phyloP scores from a whole-genome alignment of 176 grass and related monocot genomes.

The Panicum miliaceum region DNA sequence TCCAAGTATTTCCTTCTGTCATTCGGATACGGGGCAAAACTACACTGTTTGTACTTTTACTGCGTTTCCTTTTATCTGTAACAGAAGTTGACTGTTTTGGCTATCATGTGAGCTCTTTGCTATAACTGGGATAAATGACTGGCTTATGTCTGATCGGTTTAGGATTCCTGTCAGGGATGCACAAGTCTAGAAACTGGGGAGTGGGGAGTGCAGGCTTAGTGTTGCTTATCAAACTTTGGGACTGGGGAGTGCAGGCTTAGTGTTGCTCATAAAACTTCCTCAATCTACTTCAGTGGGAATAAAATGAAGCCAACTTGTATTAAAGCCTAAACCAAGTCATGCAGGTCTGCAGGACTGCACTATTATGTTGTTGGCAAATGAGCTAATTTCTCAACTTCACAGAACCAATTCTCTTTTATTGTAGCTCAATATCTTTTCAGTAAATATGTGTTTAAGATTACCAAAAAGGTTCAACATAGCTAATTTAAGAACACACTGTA shows the following conservation, averaged over 20 bases:
- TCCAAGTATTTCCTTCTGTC: conserved; percentile 10
- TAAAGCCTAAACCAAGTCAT: not conserved
- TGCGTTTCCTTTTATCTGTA: not conserved
- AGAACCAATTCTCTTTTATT: not conserved
- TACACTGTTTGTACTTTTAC: not conserved
- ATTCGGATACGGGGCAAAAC: not conserved
- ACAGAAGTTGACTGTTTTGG: not conserved
- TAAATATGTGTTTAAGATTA: not conserved
- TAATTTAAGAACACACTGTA: not conserved
- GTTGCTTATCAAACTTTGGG: not conserved
- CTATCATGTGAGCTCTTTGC: not conserved
- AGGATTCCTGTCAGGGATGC: not conserved
- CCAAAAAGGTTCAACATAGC: not conserved
- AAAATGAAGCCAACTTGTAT: not conserved
- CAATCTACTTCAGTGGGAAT: not conserved
- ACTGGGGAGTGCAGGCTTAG: not conserved
- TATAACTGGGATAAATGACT: not conserved
- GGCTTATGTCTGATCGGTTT: not conserved
- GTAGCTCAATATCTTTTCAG: not conserved
- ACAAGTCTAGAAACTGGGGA: not conserved
- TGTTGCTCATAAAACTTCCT: not conserved
- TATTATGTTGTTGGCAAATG: not conserved
- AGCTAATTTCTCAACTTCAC: not conserved
- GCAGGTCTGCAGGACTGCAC: not conserved
- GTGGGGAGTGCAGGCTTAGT: not conserved